Evolutionary conservation across 306 rosid species (phyloP), one percentile per base, ranked within the genome.

Genomic region (Trichosanthes truncata): DNA sequence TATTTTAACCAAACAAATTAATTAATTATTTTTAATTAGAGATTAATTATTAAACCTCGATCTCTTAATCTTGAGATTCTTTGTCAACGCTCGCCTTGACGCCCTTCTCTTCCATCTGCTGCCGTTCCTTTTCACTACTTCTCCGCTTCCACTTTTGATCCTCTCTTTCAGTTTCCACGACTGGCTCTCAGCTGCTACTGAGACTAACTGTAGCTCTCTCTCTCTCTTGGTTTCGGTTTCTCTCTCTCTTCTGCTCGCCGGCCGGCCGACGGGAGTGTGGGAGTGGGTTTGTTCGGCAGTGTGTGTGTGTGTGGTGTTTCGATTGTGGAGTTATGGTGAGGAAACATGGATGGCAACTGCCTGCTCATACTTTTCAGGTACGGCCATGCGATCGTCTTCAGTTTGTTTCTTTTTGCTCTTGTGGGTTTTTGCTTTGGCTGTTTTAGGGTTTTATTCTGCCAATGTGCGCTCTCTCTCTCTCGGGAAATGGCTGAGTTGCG

Each of bases 351-450:
- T 94, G 98, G 98, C 97, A 94, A 62, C 81, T 94, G 69, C 98
- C 98, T 38, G 98, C 98, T 72, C 98, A 94, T 84, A 92, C 98
- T 69, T 94, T 94, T 83, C 98, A 94, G 97, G 98, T 94, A 43
- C 23, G 13, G 2, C 57, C 9, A 25, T 49, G 25, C 63, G 78
- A 74, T 74, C 63, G 7, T 74, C 33, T 52, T 33, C 29, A 18
- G 49, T 17, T 2, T 43, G 0, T 25, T 25, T 68, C 71, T 26
- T 56, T 17, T 35, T 38, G 18, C 35, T 21, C 8, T 40, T 38
- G 0, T 57, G 20, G 80, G 63, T 18, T 26, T 74, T n/a, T 74
- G 14, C 4, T 74, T 51, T 18, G 14, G 20, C 13, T 0, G 59
- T 73, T 49, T 56, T 76, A 26, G 79, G 83, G 59, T 80, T 81